Percentiles rank a stretch among this genome's conserved stretches.
phyloP scores from a whole-genome alignment of 306 rosid species.

The Citrullus mucosospermus region DNA sequence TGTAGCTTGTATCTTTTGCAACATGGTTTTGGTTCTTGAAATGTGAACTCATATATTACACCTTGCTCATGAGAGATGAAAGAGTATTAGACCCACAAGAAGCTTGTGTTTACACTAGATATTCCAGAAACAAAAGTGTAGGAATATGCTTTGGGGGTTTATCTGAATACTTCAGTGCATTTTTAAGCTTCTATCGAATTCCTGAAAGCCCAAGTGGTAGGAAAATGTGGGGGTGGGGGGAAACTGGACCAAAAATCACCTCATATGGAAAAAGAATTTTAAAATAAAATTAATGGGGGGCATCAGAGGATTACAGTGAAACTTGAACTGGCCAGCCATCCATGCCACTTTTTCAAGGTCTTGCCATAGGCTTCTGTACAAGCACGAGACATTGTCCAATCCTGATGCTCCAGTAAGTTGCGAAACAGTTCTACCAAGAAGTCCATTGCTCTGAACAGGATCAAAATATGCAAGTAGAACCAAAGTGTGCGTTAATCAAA shows the following conservation, averaged over 20 bases:
- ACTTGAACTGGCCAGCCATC: conserved; percentile 95
- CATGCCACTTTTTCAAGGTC: conserved; percentile 93
- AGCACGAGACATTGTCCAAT: conserved; percentile 91
- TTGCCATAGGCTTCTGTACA: conserved; percentile 78
- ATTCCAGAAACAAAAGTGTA: not conserved
- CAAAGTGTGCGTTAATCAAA: not conserved
- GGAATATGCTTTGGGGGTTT: not conserved
- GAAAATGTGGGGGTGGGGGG: not conserved
- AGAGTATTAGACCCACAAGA: not conserved
- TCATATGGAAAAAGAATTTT: not conserved
- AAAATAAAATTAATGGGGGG: conserved; percentile 7
- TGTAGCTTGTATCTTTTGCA: not conserved
- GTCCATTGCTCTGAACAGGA: conserved; percentile 81
- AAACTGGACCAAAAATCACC: not conserved
- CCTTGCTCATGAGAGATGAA: not conserved
- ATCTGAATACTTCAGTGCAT: not conserved
- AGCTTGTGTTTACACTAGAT: not conserved
- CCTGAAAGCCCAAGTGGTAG: not conserved
- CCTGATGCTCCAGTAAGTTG: conserved; percentile 68
- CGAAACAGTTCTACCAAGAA: conserved; percentile 79
- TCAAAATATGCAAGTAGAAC: not conserved
- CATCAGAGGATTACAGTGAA: conserved; percentile 58
- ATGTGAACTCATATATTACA: not conserved
- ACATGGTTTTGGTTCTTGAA: not conserved
- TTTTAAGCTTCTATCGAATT: not conserved